These are phyloP conservation scores for Saccharomycodes ludwigii DNA, from an alignment of 805 yeast genomes.

Conservation along the genomic window DNA sequence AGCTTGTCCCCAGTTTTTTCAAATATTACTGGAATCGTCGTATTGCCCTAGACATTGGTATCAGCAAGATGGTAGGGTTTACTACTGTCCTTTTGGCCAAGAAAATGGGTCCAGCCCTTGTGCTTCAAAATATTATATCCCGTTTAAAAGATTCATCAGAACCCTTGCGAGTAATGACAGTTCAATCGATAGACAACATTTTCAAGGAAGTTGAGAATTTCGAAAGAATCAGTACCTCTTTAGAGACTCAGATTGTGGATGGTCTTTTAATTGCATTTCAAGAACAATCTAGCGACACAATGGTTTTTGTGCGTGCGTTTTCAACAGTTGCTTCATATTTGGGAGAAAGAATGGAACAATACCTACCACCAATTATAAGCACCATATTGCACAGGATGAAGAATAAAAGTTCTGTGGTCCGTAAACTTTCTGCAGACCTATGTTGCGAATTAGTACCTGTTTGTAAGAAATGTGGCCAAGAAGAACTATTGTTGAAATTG, in stretches of 20 bases:
- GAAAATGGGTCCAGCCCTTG: slow-evolving; percentile 50
- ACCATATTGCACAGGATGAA: slow-evolving; percentile 61
- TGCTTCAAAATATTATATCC: slow-evolving; percentile 43
- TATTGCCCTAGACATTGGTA: slow-evolving; percentile 53
- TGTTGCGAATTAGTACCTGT: slow-evolving; percentile 55
- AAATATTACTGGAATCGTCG: slow-evolving; percentile 73
- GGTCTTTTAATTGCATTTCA: slow-evolving; percentile 73
- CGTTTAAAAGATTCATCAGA: slow-evolving; percentile 76
- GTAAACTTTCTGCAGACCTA: slow-evolving; percentile 79
- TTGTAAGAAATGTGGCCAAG: slow-evolving; percentile 52
- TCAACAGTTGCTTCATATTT: slow-evolving; percentile 51
- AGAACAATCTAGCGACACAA: slow-evolving; percentile 53
- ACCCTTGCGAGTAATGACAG: slow-evolving; percentile 64
- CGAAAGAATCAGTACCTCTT: slow-evolving; percentile 28
- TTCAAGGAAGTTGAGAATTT: slow-evolving; percentile 49
- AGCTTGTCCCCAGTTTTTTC: slow-evolving; percentile 51
- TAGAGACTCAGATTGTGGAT: slow-evolving; percentile 61
- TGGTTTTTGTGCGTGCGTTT: slow-evolving; percentile 46
- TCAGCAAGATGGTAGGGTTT: slow-evolving; percentile 50
- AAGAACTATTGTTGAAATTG: slow-evolving; percentile 49
- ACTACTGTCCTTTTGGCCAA: slow-evolving; percentile 58
- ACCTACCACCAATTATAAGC: slow-evolving; percentile 58
- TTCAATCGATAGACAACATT: slow-evolving; percentile 53
- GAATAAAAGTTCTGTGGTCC: slow-evolving; percentile 54
- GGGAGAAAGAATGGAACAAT: slow-evolving; percentile 55